Evolutionary conservation across 169 alveolate genomes (phyloP).

Genomic region (Miamiensis avidus): DNA sequence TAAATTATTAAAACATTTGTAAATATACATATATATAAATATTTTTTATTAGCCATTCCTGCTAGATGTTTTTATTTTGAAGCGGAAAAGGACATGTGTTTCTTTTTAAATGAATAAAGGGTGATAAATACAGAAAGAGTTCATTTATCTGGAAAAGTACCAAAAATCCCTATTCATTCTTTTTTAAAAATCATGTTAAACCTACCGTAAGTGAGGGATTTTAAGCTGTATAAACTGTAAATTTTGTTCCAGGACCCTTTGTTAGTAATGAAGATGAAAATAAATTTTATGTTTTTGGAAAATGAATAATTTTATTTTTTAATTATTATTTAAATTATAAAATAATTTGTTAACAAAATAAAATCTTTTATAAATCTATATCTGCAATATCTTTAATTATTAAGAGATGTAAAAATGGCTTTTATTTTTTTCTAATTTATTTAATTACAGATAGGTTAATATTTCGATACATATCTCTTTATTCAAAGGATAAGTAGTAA

Average conservation of each 20-base stretch:
- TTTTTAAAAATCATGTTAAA: constrained; percentile 64
- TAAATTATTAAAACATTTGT: too few relatives aligned
- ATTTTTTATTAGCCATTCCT: constrained; percentile 26
- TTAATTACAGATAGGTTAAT: too few relatives aligned
- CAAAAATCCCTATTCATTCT: constrained; percentile 71
- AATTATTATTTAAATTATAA: too few relatives aligned
- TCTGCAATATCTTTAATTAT: too few relatives aligned
- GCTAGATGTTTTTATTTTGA: constrained; percentile 68
- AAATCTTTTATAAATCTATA: too few relatives aligned
- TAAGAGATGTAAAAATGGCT: too few relatives aligned
- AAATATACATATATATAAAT: not conserved
- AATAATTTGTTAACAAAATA: too few relatives aligned
- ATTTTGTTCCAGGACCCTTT: constrained; percentile 82
- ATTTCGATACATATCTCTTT: too few relatives aligned
- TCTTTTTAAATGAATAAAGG: constrained; percentile 72
- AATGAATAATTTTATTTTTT: constrained; percentile 8
- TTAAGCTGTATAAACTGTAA: constrained; percentile 55
- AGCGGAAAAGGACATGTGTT: constrained; percentile 61
- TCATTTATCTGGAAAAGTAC: constrained; percentile 72
- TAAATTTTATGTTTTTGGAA: constrained; percentile 50
- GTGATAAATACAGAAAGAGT: constrained; percentile 62
- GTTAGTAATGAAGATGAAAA: constrained; percentile 70
- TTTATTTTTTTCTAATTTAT: too few relatives aligned
- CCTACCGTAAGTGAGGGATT: constrained; percentile 77
- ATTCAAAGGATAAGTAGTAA: too few relatives aligned